Evolutionary conservation across 2,329 filamentous ascomycete species (phyloP), one percentile per base, ranked within the genome.

Genomic region (Leptographium wingfieldii): DNA sequence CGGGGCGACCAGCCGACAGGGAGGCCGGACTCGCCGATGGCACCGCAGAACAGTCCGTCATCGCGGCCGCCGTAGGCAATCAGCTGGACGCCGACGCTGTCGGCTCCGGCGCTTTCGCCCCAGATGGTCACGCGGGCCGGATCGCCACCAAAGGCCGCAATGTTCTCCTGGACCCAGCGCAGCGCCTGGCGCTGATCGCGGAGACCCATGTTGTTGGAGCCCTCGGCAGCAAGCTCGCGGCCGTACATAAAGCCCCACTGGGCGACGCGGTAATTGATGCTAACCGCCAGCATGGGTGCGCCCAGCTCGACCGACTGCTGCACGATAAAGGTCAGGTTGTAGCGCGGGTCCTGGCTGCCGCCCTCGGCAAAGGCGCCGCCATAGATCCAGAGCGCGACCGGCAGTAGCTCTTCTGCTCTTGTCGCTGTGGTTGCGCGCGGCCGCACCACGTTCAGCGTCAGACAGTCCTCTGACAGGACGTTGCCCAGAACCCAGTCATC

Each of bases 251-350:
- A 82, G 3, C 80, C 80, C 72, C 75, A 81, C 33, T 72, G 72
- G 9, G 72, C 73, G 22, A 80, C 69, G 43, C 76, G 71, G 60
- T 78, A 78, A 62, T 78, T 77, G 57, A 79, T 64, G 6, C 69
- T 72, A 19, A 78, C 74, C 0, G 69, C 75, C 38, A 79, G 73
- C 59, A 80, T 73, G 0, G 74, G 76, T 52, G 75, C 73, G 56
- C 72, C 72, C 12, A 76, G 74, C 3, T 68, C 63, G 31, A 73
- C 69, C 25, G 74, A 71, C 61, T 74, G 71, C 38, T 72, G 63
- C 0, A 86, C 79, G 55, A 86, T 77, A 61, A 77, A 81, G 12
- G 79, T 80, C 59, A 84, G 73, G 65, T 86, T 85, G 68, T 85
- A 85, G 38, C 79, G 73, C n/a, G 74, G 68, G 55, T 80, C 75